Percentiles rank a stretch among this genome's conserved stretches.
These are phyloP conservation scores for Phytophthora pinifolia DNA, from an alignment of 352 stramenopile species.

Conservation along the genomic window DNA sequence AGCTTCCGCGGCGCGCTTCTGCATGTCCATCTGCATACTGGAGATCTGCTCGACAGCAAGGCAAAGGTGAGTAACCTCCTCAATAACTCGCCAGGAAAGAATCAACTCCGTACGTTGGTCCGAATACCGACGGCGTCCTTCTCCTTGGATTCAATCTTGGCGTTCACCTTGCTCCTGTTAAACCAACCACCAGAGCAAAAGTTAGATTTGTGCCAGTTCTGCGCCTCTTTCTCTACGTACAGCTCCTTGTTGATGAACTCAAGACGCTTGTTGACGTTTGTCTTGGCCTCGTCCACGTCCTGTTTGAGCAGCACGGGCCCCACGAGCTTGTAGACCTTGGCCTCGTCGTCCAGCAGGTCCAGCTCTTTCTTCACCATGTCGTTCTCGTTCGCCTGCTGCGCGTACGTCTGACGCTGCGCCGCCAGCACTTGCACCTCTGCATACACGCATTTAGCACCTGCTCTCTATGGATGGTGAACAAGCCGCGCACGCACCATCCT, in stretches of 20 bases:
- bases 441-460: neutral
- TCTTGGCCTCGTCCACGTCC: constrained; percentile 92
- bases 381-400: constrained; percentile 95
- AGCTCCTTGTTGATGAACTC: constrained; percentile 96
- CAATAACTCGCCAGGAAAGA: neutral
- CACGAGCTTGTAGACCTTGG: constrained; percentile 95
- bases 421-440: constrained; percentile 82
- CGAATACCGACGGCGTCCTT: constrained; percentile 89
- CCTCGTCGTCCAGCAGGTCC: constrained; percentile 81
- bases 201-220: neutral
- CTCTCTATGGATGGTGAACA: neutral
- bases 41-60: constrained; percentile 66
- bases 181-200: neutral
- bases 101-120: constrained; percentile 55
- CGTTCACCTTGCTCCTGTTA: constrained; percentile 83
- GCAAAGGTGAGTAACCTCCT: neutral
- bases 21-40: constrained; percentile 88
- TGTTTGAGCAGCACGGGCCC: constrained; percentile 95
- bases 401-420: constrained; percentile 88
- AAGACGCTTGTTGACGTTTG: constrained; percentile 94
- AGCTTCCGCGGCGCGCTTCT: constrained; percentile 81
- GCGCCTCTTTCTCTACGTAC: constrained; percentile 31
- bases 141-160: constrained; percentile 90
- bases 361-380: constrained; percentile 96
- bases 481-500: constrained; percentile 70